Conservation (phyloP, 352 stramenopile species). For the Globisporangium rhizosaccharum region DNA sequence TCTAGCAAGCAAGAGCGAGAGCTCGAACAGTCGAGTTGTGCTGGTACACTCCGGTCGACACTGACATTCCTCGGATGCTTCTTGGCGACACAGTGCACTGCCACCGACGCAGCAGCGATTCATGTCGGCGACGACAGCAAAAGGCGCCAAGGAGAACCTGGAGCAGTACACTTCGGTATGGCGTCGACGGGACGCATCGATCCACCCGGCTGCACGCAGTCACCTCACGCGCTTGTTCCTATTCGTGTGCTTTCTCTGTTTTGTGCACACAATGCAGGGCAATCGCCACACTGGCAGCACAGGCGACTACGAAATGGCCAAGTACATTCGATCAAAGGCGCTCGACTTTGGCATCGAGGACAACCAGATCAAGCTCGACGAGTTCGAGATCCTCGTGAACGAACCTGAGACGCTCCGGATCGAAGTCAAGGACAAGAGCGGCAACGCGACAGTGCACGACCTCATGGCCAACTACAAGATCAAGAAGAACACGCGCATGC, state of each 20-base stretch:
- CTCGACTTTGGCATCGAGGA: constrained; percentile 76
- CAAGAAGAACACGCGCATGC: constrained; percentile 30
- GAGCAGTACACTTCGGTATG: constrained; percentile 69
- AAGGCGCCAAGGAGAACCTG: constrained; percentile 59
- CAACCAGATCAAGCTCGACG: constrained; percentile 69
- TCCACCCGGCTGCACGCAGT: too few relatives aligned
- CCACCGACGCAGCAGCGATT: constrained; percentile 75
- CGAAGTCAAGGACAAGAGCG: constrained; percentile 19
- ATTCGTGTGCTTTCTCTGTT: neutral
- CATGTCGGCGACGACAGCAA: constrained; percentile 61
- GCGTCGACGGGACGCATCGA: neutral
- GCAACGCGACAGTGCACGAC: constrained; percentile 15
- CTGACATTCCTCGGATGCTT: neutral
- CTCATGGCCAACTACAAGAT: constrained; percentile 24
- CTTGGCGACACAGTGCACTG: constrained; percentile 31
- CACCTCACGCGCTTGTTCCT: neutral
- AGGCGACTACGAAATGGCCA: constrained; percentile 67
- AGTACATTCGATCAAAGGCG: constrained; percentile 67
- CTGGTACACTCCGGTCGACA: neutral
- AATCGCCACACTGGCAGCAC: constrained; percentile 52
- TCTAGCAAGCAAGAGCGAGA: neutral
- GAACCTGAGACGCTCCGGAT: constrained; percentile 56
- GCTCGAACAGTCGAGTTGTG: too few relatives aligned
- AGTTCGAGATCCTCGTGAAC: constrained; percentile 80
- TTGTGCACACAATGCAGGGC: constrained; percentile 16